Percentiles rank a stretch among this genome's conserved stretches.
These are phyloP conservation scores for Ophiostoma pallidulum DNA, from an alignment of 2,329 filamentous ascomycete species.

Conservation along the genomic window DNA sequence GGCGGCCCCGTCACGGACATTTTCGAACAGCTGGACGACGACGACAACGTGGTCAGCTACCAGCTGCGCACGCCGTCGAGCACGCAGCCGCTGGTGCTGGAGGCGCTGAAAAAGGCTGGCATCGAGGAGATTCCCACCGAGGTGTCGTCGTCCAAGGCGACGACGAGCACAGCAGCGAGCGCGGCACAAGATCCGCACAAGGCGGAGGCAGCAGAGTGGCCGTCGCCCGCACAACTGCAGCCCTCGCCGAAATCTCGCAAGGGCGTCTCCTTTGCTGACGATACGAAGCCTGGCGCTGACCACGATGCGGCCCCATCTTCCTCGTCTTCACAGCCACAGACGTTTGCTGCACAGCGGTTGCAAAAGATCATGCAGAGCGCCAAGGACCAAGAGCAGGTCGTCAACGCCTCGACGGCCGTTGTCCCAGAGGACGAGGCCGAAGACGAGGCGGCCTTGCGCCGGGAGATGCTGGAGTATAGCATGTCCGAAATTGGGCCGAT, in stretches of 20 bases:
- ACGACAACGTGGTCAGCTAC: slow-evolving; percentile 71
- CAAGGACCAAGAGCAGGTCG: slow-evolving; percentile 42
- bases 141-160: neutral
- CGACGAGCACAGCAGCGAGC: neutral
- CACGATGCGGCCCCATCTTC: slow-evolving; percentile 11
- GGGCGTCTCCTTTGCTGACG: slow-evolving; percentile 53
- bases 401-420: slow-evolving; percentile 39
- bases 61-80: slow-evolving; percentile 58
- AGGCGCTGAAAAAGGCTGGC: slow-evolving; percentile 70
- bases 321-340: slow-evolving; percentile 20
- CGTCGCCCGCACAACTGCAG: neutral
- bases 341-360: slow-evolving; percentile 37
- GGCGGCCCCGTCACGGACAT: slow-evolving; percentile 82
- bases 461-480: slow-evolving; percentile 85
- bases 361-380: slow-evolving; percentile 49
- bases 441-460: slow-evolving; percentile 70
- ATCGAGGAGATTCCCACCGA: slow-evolving; percentile 31
- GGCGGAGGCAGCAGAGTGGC: neutral
- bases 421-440: slow-evolving; percentile 65
- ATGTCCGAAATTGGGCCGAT: slow-evolving; percentile 83
- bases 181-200: neutral
- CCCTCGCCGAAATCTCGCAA: slow-evolving; percentile 35
- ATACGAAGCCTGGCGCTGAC: slow-evolving; percentile 42
- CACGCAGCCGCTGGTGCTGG: slow-evolving; percentile 55
- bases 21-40: slow-evolving; percentile 81